These are phyloP conservation scores for Vitis hybrid DNA, from an alignment of 177 flowering plant genomes.

Conservation along the genomic window DNA sequence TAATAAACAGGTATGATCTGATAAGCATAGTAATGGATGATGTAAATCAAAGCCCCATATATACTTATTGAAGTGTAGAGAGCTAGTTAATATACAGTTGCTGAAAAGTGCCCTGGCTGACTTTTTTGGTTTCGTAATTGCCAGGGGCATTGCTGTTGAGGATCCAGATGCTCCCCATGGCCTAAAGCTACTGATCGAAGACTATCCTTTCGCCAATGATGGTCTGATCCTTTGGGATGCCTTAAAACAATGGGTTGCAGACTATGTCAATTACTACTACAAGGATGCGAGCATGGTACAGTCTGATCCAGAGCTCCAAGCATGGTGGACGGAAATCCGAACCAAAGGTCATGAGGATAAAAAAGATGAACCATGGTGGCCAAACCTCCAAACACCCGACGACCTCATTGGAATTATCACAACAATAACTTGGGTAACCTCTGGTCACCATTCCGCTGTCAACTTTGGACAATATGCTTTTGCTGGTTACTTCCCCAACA, in stretches of 20 bases:
- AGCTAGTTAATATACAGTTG: no score
- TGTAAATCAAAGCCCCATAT: no score
- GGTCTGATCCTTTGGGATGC: conserved; percentile 19
- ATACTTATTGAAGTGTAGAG: no score
- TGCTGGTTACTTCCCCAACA: conserved; percentile 45
- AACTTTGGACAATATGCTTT: conserved; percentile 44
- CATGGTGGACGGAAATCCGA: conserved; percentile 30
- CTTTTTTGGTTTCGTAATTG: no score
- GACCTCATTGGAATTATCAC: conserved; percentile 28
- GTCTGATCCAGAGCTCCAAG: conserved; percentile 22
- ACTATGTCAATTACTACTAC: conserved; percentile 26
- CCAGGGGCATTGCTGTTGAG: no score
- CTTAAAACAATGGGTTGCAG: conserved; percentile 21
- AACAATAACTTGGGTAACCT: conserved; percentile 37
- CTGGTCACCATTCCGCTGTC: conserved; percentile 46
- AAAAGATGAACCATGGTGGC: conserved; percentile 45
- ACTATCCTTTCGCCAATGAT: no score
- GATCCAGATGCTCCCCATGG: no score
- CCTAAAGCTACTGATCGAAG: no score
- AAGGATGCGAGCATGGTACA: neutral
- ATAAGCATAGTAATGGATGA: no score
- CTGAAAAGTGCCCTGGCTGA: no score
- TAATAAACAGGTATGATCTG: no score
- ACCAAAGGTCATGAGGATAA: conserved; percentile 36
- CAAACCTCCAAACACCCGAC: conserved; percentile 21